phyloP scores from a whole-genome alignment of 768 basidiomycete genomes.

The Termitomyces sp. region DNA sequence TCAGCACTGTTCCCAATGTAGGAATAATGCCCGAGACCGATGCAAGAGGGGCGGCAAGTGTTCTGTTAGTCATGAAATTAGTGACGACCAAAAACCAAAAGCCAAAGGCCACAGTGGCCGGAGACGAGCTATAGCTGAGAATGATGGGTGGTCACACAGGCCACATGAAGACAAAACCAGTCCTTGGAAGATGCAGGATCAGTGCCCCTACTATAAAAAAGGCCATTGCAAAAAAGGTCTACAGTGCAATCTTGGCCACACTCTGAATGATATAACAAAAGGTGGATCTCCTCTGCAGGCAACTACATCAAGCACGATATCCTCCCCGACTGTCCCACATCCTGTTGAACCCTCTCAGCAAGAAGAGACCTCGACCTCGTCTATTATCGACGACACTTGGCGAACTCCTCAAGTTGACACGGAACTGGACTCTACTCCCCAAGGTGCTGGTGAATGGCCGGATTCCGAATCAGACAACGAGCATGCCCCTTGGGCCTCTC shows the following conservation, averaged over 20 bases:
- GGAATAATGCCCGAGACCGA: neutral
- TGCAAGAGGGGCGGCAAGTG: no score
- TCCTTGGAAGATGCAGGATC: neutral
- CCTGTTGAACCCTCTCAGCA: neutral
- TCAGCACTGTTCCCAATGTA: neutral
- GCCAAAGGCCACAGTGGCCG: neutral
- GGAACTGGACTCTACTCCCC: neutral
- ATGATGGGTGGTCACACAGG: neutral
- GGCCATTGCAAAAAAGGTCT: conserved; percentile 8
- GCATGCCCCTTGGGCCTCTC: conserved; percentile 2
- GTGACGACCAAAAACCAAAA: neutral
- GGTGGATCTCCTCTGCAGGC: neutral
- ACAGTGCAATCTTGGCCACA: conserved; percentile 2
- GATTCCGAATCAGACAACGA: conserved; percentile 4
- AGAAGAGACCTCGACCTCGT: neutral
- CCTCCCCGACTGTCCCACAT: neutral
- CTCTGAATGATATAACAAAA: neutral
- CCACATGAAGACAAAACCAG: neutral
- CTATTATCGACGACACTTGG: neutral
- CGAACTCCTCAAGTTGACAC: neutral
- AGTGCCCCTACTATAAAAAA: conserved; percentile 1
- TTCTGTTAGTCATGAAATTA: neutral
- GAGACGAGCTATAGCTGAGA: neutral
- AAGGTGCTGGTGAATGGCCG: neutral
- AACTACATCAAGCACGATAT: neutral